phyloP scores from a whole-genome alignment of 805 yeast genomes.

The Zygoascus flipseniorum region DNA sequence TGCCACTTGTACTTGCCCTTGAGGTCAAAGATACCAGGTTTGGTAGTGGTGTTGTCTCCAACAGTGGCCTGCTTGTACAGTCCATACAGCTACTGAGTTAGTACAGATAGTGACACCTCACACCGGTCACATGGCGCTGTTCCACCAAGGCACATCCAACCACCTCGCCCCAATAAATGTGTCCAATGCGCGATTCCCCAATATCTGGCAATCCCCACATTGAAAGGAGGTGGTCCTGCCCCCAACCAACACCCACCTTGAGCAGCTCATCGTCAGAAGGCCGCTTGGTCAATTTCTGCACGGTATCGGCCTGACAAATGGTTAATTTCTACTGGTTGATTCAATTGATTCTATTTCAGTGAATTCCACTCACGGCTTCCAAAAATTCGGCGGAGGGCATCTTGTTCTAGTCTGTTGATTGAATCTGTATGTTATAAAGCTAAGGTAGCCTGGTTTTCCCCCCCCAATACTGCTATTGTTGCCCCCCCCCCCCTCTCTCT shows the following conservation, averaged over 20 bases:
- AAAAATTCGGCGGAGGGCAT: slow-evolving; percentile 34
- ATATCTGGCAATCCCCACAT: too few relatives aligned
- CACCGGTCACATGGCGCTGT: not conserved
- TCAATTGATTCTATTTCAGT: too few relatives aligned
- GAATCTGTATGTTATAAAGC: not conserved
- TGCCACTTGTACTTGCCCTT: slow-evolving; percentile 98
- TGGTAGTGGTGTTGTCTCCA: slow-evolving; percentile 82
- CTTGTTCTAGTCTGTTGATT: not conserved
- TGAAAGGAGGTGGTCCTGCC: too few relatives aligned
- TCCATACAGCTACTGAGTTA: slow-evolving; percentile 52
- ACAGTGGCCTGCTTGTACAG: slow-evolving; percentile 94
- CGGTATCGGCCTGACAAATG: slow-evolving; percentile 62
- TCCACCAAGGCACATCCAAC: not conserved
- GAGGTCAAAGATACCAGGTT: slow-evolving; percentile 89
- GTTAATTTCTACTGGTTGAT: not conserved
- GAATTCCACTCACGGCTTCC: slow-evolving; percentile 22
- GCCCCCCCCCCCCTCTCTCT: too few relatives aligned
- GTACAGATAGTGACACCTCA: not conserved
- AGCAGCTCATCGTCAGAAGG: slow-evolving; percentile 85
- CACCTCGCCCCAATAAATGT: too few relatives aligned
- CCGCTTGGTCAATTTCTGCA: slow-evolving; percentile 61
- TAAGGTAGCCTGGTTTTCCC: too few relatives aligned
- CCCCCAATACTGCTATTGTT: not conserved
- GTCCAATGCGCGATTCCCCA: too few relatives aligned
- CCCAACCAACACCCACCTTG: slow-evolving; percentile 27